A percentile compares a stretch with the other conserved stretches of the same genome.
These are phyloP conservation scores for Leucocoprinus birnbaumii DNA, from an alignment of 768 basidiomycete genomes.

Conservation along the genomic window DNA sequence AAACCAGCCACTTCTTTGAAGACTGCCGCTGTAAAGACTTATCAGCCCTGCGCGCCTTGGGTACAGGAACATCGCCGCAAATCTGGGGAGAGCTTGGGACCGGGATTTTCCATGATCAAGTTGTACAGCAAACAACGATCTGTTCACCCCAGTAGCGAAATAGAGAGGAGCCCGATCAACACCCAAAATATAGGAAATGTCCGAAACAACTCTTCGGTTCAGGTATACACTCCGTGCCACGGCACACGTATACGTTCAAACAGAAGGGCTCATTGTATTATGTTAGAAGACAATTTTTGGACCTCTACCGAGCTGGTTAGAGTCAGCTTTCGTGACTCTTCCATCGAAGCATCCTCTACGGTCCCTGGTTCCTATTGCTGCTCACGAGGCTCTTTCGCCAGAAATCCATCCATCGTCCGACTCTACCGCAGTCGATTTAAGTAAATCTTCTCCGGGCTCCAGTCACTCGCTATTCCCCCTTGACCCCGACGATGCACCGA, in stretches of 20 bases:
- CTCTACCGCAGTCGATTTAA: constrained; percentile 1
- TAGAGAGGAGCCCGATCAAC: background rate
- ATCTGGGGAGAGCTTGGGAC: background rate
- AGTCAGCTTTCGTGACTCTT: constrained; percentile 46
- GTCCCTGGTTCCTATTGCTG: constrained; percentile 30
- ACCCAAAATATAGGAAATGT: background rate
- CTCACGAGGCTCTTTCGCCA: background rate
- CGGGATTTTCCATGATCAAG: background rate
- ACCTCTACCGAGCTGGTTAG: constrained; percentile 55
- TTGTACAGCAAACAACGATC: background rate
- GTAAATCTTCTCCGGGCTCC: background rate
- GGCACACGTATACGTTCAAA: background rate
- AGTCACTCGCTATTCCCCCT: background rate
- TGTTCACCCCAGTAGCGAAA: background rate
- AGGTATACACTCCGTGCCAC: background rate
- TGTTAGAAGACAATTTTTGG: background rate
- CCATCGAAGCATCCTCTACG: constrained; percentile 45
- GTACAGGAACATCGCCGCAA: background rate
- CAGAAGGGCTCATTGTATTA: background rate
- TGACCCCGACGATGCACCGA: background rate
- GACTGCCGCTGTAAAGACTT: background rate
- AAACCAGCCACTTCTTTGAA: background rate
- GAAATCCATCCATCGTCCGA: constrained; percentile 1
- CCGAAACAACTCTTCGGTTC: background rate
- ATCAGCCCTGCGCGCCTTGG: background rate